Percentiles rank a stretch among this genome's conserved stretches.
phyloP scores from a whole-genome alignment of 2,329 filamentous ascomycete species.

The Pyrenophora graminea region DNA sequence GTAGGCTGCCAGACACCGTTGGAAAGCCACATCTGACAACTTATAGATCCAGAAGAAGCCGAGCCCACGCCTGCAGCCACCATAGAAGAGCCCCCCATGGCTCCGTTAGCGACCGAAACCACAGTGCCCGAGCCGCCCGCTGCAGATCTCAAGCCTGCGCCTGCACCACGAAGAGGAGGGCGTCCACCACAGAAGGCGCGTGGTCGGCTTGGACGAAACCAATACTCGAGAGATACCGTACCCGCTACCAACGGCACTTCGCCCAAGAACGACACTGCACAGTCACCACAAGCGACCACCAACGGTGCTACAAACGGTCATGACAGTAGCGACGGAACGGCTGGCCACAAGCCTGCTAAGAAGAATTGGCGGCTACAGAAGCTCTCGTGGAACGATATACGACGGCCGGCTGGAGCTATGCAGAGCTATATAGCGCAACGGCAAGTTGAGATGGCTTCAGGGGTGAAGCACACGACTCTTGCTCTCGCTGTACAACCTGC shows the following conservation, averaged over 20 bases:
- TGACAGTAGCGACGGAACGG: conserved; percentile 61
- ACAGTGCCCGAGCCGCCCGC: conserved; percentile 32
- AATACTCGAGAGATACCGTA: conserved; percentile 44
- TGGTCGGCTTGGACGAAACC: conserved; percentile 45
- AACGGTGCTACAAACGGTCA: conserved; percentile 45
- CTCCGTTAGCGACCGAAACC: conserved; percentile 28
- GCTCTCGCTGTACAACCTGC: conserved; percentile 34
- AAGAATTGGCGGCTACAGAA: conserved; percentile 60
- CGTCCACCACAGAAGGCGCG: conserved; percentile 41
- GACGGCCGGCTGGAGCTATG: conserved; percentile 79
- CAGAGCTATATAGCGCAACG: conserved; percentile 88
- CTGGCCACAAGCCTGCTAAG: conserved; percentile 64
- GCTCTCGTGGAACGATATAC: conserved; percentile 86
- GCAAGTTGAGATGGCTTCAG: conserved; percentile 78
- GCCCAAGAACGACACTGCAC: conserved; percentile 34
- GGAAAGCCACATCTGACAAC: conserved; percentile 27
- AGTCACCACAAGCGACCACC: conserved; percentile 38
- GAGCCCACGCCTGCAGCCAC: conserved; percentile 30
- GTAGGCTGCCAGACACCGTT: conserved; percentile 53
- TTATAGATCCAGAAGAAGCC: conserved; percentile 33
- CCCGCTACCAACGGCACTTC: conserved; percentile 42
- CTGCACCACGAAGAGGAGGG: conserved; percentile 40
- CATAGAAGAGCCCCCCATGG: conserved; percentile 35
- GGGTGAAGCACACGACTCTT: conserved; percentile 49
- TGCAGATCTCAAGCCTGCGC: conserved; percentile 32